Evolutionary conservation across 177 flowering plant genomes (phyloP).

Genomic region (Vitis hybrid): DNA sequence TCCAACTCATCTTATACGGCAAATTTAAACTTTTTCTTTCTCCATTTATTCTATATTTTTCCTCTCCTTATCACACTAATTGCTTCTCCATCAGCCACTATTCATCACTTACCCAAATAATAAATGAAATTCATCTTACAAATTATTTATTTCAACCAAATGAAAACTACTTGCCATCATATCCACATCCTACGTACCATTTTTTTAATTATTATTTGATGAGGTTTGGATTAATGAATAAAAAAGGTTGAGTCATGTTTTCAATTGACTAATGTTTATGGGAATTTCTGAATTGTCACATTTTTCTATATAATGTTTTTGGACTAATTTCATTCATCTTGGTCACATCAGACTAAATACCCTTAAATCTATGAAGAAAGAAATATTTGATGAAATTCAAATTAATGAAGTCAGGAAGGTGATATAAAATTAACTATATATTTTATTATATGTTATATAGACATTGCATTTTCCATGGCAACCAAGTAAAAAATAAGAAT

Average conservation of each 20-base stretch:
- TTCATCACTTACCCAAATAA: not conserved
- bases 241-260: not conserved
- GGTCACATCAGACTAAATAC: not conserved
- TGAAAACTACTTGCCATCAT: no score
- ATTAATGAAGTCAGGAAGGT: not conserved
- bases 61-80: not conserved
- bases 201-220: no score
- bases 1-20: no score
- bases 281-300: not conserved
- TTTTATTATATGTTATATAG: no score
- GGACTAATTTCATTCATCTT: not conserved
- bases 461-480: not conserved
- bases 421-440: not conserved
- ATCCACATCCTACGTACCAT: no score
- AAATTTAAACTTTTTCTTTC: no score
- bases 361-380: not conserved
- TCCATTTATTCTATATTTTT: no score
- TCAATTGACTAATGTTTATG: not conserved
- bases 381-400: not conserved
- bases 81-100: not conserved
- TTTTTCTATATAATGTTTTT: not conserved
- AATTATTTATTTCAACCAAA: no score
- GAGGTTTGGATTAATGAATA: no score
- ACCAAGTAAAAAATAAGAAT: not conserved
- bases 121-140: not conserved